A percentile compares a stretch with the other conserved stretches of the same genome.
Conservation (phyloP, 2,329 filamentous ascomycete species). For the Aspergillus terreus region DNA sequence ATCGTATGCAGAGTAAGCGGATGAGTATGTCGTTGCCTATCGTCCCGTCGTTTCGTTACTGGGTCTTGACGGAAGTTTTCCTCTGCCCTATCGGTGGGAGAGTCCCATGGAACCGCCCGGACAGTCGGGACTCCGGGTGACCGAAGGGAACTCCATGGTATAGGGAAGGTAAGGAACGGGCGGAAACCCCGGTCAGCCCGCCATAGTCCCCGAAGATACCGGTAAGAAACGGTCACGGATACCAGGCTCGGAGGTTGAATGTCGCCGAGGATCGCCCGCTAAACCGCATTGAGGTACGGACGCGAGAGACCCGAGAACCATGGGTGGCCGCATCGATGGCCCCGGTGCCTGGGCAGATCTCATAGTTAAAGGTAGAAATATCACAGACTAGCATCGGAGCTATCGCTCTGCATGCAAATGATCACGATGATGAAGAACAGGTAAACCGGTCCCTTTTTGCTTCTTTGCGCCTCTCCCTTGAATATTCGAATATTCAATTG, state of each 20-base stretch:
- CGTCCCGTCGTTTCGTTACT: neutral
- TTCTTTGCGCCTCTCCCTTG: too few relatives aligned
- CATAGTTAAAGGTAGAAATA: too few relatives aligned
- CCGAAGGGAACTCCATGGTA: neutral
- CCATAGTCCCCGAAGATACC: neutral
- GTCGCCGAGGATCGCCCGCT: constrained; percentile 6
- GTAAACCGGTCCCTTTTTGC: too few relatives aligned
- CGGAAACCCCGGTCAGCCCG: neutral
- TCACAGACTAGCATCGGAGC: too few relatives aligned
- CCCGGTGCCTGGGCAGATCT: neutral
- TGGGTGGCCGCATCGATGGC: constrained; percentile 1
- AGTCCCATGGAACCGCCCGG: neutral
- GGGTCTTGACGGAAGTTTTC: neutral
- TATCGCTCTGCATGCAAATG: too few relatives aligned
- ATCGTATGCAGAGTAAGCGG: too few relatives aligned
- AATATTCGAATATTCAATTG: too few relatives aligned
- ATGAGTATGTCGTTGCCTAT: neutral
- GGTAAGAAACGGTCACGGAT: neutral
- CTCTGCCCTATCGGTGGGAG: neutral
- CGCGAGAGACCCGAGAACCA: neutral
- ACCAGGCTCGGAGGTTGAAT: neutral
- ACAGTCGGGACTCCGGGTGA: neutral
- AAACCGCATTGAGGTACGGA: neutral
- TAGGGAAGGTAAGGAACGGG: neutral
- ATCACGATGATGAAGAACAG: too few relatives aligned